Evolutionary conservation across 805 yeast species (phyloP).

Genomic region (Ogataea nitratoaversa): DNA sequence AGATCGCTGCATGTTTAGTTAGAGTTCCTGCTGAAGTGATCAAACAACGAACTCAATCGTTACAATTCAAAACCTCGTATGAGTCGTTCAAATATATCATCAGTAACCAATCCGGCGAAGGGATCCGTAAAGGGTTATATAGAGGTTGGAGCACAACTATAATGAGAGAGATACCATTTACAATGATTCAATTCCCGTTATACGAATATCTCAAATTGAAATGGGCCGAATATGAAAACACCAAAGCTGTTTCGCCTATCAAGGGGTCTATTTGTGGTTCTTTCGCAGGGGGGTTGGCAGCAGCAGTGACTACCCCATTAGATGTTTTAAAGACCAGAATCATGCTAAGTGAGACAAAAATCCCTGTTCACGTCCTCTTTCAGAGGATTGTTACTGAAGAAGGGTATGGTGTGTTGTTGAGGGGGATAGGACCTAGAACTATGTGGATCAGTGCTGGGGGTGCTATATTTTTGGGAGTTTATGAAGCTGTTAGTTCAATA

Average conservation of each 20-base stretch:
- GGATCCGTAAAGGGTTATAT: conserved; percentile 71
- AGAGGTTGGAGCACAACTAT: conserved; percentile 93
- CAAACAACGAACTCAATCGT: conserved; percentile 90
- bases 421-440: conserved; percentile 93
- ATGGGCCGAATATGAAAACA: conserved; percentile 43
- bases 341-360: conserved; percentile 61
- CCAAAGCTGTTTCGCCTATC: conserved; percentile 48
- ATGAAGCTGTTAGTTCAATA: conserved; percentile 59
- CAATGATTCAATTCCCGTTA: conserved; percentile 91
- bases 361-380: conserved; percentile 46
- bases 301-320: conserved; percentile 75
- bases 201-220: conserved; percentile 74
- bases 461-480: conserved; percentile 92
- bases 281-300: conserved; percentile 77
- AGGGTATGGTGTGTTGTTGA: conserved; percentile 66
- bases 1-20: conserved; percentile 86
- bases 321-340: conserved; percentile 80
- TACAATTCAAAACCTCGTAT: conserved; percentile 52
- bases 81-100: conserved; percentile 63
- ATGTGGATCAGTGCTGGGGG: conserved; percentile 99
- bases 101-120: conserved; percentile 69
- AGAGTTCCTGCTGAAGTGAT: conserved; percentile 97
- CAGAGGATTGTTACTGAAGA: conserved; percentile 59
- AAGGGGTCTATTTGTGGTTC: conserved; percentile 86
- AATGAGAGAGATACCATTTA: conserved; percentile 94